Conservation (phyloP, 148 eudicot genomes). For the Nepenthes gracilis region DNA sequence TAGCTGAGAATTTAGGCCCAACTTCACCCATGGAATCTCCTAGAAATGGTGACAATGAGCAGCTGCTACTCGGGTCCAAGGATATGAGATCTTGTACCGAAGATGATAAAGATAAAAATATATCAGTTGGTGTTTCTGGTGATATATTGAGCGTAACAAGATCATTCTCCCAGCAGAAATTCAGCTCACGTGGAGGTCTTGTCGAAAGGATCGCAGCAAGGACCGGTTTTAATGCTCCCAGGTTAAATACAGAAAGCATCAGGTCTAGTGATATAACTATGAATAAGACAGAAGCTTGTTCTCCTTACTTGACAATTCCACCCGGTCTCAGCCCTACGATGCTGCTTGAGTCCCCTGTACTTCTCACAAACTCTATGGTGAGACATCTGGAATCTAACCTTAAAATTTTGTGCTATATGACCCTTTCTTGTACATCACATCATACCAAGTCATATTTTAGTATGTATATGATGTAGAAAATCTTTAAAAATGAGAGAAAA, state of each 20-base stretch:
- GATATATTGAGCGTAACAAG: constrained; percentile 11
- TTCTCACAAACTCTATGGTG: constrained; percentile 42
- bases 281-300: constrained; percentile 14
- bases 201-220: constrained; percentile 44
- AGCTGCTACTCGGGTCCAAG: constrained; percentile 8
- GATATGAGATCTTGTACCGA: constrained; percentile 10
- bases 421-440: neutral
- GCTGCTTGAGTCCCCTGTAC: constrained; percentile 50
- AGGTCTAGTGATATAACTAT: constrained; percentile 21
- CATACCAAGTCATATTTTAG: too few species aligned
- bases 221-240: constrained; percentile 54
- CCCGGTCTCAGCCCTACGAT: constrained; percentile 45
- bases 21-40: constrained; percentile 11
- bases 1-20: neutral
- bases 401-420: neutral
- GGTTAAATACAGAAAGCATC: constrained; percentile 40
- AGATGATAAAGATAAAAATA: constrained; percentile 8
- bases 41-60: constrained; percentile 10
- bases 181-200: constrained; percentile 30
- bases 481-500: too few species aligned
- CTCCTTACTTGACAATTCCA: constrained; percentile 35
- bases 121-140: neutral
- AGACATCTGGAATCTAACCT: constrained; percentile 1
- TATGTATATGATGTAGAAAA: too few species aligned
- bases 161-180: constrained; percentile 23